A percentile compares a stretch with the other conserved stretches of the same genome.
Evolutionary conservation across 2,329 filamentous ascomycete genomes (phyloP).

Genomic region (Leptoxyphium fumago): DNA sequence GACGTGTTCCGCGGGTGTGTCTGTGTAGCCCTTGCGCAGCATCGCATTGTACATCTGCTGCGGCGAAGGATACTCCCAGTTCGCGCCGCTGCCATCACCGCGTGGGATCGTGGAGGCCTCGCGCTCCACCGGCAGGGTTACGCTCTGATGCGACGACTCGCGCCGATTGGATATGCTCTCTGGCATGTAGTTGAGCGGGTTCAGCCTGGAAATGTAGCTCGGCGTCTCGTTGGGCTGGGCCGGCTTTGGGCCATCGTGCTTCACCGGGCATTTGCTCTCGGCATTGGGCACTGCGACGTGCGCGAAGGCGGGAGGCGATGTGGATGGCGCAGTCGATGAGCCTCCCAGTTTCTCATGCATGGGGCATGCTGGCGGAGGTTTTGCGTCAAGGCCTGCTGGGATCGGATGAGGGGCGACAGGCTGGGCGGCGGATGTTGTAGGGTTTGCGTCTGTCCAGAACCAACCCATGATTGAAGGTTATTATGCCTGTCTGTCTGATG

Average conservation of each 20-base stretch:
- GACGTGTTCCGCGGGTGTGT: slow-evolving; percentile 84
- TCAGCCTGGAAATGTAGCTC: slow-evolving; percentile 50
- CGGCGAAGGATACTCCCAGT: slow-evolving; percentile 95
- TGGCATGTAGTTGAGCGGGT: slow-evolving; percentile 94
- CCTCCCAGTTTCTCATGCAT: slow-evolving; percentile 40
- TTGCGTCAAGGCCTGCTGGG: slow-evolving; percentile 28
- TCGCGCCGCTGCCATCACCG: slow-evolving; percentile 54
- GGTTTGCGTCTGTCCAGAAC: slow-evolving; percentile 50
- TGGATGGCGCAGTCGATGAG: slow-evolving; percentile 18
- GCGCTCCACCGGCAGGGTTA: slow-evolving; percentile 62
- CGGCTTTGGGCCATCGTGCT: slow-evolving; percentile 19
- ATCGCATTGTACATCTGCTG: slow-evolving; percentile 99
- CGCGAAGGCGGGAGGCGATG: slow-evolving; percentile 16
- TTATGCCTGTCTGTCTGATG: no score
- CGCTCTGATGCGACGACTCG: slow-evolving; percentile 51
- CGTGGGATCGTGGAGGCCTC: slow-evolving; percentile 86
- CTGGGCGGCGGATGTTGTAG: slow-evolving; percentile 13
- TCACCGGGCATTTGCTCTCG: slow-evolving; percentile 34
- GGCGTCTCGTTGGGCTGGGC: slow-evolving; percentile 17
- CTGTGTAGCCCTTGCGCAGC: slow-evolving; percentile 85
- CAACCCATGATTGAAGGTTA: slow-evolving; percentile 41
- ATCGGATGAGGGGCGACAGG: slow-evolving; percentile 33
- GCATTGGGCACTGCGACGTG: slow-evolving; percentile 14
- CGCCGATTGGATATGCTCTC: slow-evolving; percentile 66
- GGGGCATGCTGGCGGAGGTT: slow-evolving; percentile 52